phyloP scores from a whole-genome alignment of 257 asterid species.

The Verbena officinalis region DNA sequence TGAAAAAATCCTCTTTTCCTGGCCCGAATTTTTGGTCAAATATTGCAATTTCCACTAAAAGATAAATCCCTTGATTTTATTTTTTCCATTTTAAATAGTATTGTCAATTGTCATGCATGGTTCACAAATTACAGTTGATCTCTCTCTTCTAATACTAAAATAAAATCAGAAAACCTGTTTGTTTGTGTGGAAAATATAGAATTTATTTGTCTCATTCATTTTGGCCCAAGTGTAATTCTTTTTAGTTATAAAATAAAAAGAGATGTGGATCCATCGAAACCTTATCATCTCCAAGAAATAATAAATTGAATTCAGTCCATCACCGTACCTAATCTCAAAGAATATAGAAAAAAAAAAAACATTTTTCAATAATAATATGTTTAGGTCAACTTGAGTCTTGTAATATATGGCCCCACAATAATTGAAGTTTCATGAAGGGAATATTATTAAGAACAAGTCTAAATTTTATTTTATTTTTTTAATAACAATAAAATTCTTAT shows the following conservation, averaged over 20 bases:
- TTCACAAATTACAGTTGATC: no score
- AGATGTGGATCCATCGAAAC: not conserved
- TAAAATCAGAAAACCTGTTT: no score
- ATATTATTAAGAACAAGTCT: no score
- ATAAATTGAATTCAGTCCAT: not conserved
- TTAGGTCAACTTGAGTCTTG: constrained; percentile 22
- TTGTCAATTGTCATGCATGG: no score
- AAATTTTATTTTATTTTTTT: no score
- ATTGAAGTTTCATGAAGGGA: constrained; percentile 6
- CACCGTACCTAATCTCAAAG: no score
- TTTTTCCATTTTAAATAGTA: no score
- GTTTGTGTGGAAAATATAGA: no score
- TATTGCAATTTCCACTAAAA: not conserved
- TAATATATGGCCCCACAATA: not conserved
- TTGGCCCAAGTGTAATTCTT: no score
- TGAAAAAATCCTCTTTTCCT: not conserved
- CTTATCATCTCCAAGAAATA: not conserved
- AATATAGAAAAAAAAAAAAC: not conserved
- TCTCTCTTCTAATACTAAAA: no score
- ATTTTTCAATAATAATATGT: not conserved
- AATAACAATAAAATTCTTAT: no score
- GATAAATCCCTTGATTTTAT: not conserved
- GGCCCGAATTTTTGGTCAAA: not conserved
- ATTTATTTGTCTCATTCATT: no score
- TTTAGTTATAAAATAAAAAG: not conserved